A percentile compares a stretch with the other conserved stretches of the same genome.
Evolutionary conservation across 2,329 filamentous ascomycete genomes (phyloP).

Genomic region (Torrubiellomyces zombiae): DNA sequence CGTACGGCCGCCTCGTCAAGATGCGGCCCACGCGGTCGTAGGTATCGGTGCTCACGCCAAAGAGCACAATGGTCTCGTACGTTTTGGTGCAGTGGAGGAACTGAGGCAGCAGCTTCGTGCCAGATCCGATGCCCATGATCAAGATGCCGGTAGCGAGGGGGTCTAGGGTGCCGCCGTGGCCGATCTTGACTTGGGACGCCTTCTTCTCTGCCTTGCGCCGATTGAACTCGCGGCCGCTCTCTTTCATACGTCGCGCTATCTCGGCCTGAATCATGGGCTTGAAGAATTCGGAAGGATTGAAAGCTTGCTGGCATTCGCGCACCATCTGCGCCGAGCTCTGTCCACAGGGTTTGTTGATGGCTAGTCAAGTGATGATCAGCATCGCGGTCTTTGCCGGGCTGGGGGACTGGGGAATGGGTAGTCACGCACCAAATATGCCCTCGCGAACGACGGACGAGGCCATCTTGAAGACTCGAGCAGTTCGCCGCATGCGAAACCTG

Average conservation of each 20-base stretch:
- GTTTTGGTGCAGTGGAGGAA: conserved; percentile 85
- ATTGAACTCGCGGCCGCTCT: conserved; percentile 41
- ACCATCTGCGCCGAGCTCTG: conserved; percentile 83
- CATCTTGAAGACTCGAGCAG: conserved; percentile 27
- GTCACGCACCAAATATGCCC: conserved; percentile 37
- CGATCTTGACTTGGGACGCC: conserved; percentile 68
- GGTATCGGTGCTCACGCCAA: conserved; percentile 82
- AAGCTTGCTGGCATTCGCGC: conserved; percentile 68
- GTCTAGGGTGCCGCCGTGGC: conserved; percentile 89
- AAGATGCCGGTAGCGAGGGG: conserved; percentile 87
- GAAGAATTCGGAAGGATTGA: conserved; percentile 70
- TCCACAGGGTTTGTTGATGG: conserved; percentile 81
- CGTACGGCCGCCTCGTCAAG: conserved; percentile 56
- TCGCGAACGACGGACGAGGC: conserved; percentile 35
- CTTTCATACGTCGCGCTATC: conserved; percentile 33
- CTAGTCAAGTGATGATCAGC: conserved; percentile 26
- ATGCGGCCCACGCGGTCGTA: conserved; percentile 82
- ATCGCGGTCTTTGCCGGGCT: conserved; percentile 2
- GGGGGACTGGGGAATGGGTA: background rate
- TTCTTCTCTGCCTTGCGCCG: conserved; percentile 41
- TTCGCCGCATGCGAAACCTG: conserved; percentile 14
- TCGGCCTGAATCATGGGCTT: conserved; percentile 57
- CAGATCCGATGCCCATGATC: conserved; percentile 71
- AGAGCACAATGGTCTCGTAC: conserved; percentile 79
- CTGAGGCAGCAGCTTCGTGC: conserved; percentile 63